Conservation (phyloP, 805 yeast species). For the Lipomyces anomalus region DNA sequence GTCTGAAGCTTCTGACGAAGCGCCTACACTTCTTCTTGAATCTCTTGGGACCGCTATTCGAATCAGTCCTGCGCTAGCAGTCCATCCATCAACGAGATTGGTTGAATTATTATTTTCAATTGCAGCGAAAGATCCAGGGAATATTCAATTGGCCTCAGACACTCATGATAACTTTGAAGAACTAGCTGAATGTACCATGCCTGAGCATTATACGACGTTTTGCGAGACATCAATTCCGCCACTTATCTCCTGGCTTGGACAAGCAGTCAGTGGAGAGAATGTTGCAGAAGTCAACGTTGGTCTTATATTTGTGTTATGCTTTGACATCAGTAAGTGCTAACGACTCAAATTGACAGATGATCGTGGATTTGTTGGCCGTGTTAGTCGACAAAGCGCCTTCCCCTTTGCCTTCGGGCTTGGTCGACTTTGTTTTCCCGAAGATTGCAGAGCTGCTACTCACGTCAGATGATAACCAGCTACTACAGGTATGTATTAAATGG, state of each 20-base stretch:
- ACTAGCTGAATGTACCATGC: slow-evolving; percentile 41
- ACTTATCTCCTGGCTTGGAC: slow-evolving; percentile 9
- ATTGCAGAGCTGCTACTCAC: slow-evolving; percentile 11
- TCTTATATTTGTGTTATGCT: no score
- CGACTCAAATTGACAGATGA: slow-evolving; percentile 3
- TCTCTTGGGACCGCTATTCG: slow-evolving; percentile 54
- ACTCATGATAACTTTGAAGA: slow-evolving; percentile 63
- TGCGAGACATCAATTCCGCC: slow-evolving; percentile 26
- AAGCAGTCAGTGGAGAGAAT: not conserved
- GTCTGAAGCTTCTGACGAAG: slow-evolving; percentile 70
- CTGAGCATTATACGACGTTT: slow-evolving; percentile 30
- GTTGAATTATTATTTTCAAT: slow-evolving; percentile 56
- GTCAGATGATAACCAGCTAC: slow-evolving; percentile 18
- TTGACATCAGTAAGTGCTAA: not conserved
- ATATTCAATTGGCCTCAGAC: slow-evolving; percentile 61
- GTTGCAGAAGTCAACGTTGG: not conserved
- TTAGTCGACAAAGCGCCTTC: slow-evolving; percentile 20
- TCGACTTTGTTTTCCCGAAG: slow-evolving; percentile 18
- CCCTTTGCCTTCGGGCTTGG: slow-evolving; percentile 19
- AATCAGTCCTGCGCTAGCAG: slow-evolving; percentile 38
- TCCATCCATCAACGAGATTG: slow-evolving; percentile 33
- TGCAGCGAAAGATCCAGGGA: slow-evolving; percentile 68
- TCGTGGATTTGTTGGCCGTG: slow-evolving; percentile 13
- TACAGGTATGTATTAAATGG: slow-evolving; percentile 8
- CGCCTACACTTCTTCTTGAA: slow-evolving; percentile 68